phyloP scores from a whole-genome alignment of 306 rosid species.

The Inga laurina region DNA sequence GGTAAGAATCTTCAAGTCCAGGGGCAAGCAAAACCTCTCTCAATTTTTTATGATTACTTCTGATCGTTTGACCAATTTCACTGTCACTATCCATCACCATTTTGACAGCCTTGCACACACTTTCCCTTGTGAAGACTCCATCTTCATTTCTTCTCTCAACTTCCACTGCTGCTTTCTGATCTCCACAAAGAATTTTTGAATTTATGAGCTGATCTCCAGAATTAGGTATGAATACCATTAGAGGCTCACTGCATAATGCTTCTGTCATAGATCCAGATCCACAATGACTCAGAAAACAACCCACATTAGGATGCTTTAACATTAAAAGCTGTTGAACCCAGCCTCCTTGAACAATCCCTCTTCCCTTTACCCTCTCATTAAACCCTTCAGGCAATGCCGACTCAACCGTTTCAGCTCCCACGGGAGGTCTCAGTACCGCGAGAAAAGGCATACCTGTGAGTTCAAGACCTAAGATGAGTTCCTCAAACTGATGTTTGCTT shows the following conservation, averaged over 20 bases:
- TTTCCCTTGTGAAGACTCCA: slow-evolving; percentile 52
- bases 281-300: not conserved
- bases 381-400: slow-evolving; percentile 68
- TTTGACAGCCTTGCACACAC: slow-evolving; percentile 49
- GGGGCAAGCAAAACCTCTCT: not conserved
- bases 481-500: slow-evolving; percentile 45
- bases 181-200: not conserved
- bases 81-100: slow-evolving; percentile 48
- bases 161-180: not conserved
- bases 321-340: slow-evolving; percentile 74
- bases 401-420: slow-evolving; percentile 44
- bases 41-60: slow-evolving; percentile 49
- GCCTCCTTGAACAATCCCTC: slow-evolving; percentile 62
- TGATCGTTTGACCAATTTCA: slow-evolving; percentile 44
- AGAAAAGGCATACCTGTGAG: slow-evolving; percentile 60
- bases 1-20: not conserved
- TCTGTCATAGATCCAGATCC: not conserved
- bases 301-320: slow-evolving; percentile 53
- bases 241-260: not conserved
- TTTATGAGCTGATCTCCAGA: not conserved
- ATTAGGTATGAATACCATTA: not conserved
- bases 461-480: slow-evolving; percentile 70
- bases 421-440: slow-evolving; percentile 55
- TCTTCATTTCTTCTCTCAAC: not conserved
- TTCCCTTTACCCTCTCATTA: slow-evolving; percentile 44